Base-by-base conservation (phyloP, 148 eudicot genomes). In the Talinum fruticosum region DNA sequence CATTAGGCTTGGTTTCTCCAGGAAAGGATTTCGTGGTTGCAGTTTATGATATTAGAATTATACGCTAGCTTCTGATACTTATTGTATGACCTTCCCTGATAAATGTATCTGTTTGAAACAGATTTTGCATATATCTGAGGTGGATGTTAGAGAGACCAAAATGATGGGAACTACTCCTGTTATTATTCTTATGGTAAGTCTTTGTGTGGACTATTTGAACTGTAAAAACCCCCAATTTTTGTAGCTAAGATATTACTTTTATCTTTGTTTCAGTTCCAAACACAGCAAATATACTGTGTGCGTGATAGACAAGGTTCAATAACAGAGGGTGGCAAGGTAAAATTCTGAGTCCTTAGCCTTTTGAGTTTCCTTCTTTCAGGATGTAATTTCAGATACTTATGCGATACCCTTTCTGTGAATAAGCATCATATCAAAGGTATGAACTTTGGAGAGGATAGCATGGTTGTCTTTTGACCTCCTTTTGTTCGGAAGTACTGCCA, bases 151-250 rank as follows among this genome's bases (percentile, higher is more conserved):
- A 81, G 99, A 91, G 86, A 96, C 94, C 71, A 93, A 93, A 83
- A 93, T 96, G 97, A 90, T 91, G 97, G 99, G 99, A 51, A 86
- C 81, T 68, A 91, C 88, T 73, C 99, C 99, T 64, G 81, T 93
- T 64, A 90, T 96, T 34, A 90, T 93, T 80, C 85, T 96, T 18
- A 77, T 34, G 79, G 99, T 96, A 80, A 69, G 59, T 23, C 37
- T 79, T 44, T 78, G 29, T 18, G 2, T 34, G 4, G 8, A 59
- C 29, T 73, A 10, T 32, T 1, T 77, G 37, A 29, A 16, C 21
- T 26, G 70, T 36, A 1, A 71, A 57, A 66, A 8, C 28, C 33
- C 28, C 3, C 19, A 29, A 7, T 67, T n/a, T 23, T 45, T 82
- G 74, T 72, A 19, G 68, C 76, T 81, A 74, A 75, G 54, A 45